Evolutionary conservation across 495 filamentous ascomycete species (phyloP), one percentile per base, ranked within the genome.

Genomic region (Aspergillus ellipticus): DNA sequence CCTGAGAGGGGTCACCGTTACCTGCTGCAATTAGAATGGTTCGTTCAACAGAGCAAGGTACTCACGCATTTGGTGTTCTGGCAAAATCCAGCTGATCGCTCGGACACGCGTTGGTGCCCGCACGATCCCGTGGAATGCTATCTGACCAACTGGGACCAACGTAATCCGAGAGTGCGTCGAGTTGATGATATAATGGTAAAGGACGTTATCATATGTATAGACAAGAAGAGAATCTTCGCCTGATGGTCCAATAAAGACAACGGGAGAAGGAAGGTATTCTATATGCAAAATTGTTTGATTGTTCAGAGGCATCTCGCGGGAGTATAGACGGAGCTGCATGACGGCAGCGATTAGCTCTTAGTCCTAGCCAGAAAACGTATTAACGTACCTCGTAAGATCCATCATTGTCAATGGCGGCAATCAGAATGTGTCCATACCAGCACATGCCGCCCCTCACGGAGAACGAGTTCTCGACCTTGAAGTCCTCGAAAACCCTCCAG

Each of bases 91-190:
- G 72, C 90, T 96, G 43, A 99, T 83, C 5, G 93, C 87, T 56
- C 95, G 82, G 2, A 99, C 95, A 60, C 95, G 81, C 16, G 90
- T 89, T 6, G 95, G 95, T 13, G 95, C 93, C 57, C 92, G 77
- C 7, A 99, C 92, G 61, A 99, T 96, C 29, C 95, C 95, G 69
- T 97, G 86, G 60, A 99, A 92, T 21, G 91, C 91, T 54, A 97
- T 97, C 66, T 97, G 95, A 15, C 95, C 94, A 22, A 97, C 92
- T 60, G 93, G 89, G 16, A 96, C 82, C 22, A 97, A 80, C 45
- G 82, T 83, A n/a, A 96, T 82, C 28, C 84, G 83, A 6, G 82
- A 76, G n/a, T 80, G 77, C 13, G 82, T 77, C 0, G 88, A 83
- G 49, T 76, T 84, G 53, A 98, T 90, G 54, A 97, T 82, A 68